Evolutionary conservation across 179 eudicot species (phyloP).

Genomic region (Amaranthus tricolor): DNA sequence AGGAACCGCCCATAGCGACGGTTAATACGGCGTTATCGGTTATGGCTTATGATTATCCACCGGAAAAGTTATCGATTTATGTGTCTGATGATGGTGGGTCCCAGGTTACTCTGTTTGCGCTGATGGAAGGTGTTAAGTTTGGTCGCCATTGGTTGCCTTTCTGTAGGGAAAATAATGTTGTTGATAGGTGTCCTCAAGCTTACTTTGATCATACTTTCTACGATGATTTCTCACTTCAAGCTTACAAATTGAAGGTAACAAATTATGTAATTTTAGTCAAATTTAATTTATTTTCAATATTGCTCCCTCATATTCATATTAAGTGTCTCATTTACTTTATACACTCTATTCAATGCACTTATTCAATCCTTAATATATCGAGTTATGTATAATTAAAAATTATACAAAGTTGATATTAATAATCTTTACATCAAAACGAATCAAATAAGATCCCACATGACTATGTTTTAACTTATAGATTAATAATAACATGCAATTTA

Average conservation of each 20-base stretch:
- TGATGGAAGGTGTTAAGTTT: slow-evolving; percentile 68
- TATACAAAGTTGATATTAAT: too few species aligned
- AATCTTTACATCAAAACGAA: too few species aligned
- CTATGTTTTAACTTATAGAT: too few species aligned
- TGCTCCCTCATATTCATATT: too few species aligned
- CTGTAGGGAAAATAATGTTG: slow-evolving; percentile 47
- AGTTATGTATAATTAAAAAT: too few species aligned
- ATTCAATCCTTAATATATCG: too few species aligned
- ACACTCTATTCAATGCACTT: too few species aligned
- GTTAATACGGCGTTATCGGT: slow-evolving; percentile 81
- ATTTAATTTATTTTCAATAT: too few species aligned
- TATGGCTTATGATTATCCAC: slow-evolving; percentile 75
- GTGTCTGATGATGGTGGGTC: slow-evolving; percentile 95
- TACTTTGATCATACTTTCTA: slow-evolving; percentile 34
- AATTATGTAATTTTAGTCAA: too few species aligned
- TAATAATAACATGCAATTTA: too few species aligned
- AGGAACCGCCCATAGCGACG: slow-evolving; percentile 79
- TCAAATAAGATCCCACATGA: too few species aligned
- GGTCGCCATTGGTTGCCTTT: slow-evolving; percentile 70
- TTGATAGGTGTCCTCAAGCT: slow-evolving; percentile 58
- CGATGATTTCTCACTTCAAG: slow-evolving; percentile 16
- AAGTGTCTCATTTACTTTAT: too few species aligned
- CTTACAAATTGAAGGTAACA: slow-evolving; percentile 59
- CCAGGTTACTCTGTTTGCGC: slow-evolving; percentile 64
- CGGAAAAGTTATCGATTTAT: slow-evolving; percentile 67